Conservation (phyloP, 305 asterid species). For the Stenogyne calaminthoides region DNA sequence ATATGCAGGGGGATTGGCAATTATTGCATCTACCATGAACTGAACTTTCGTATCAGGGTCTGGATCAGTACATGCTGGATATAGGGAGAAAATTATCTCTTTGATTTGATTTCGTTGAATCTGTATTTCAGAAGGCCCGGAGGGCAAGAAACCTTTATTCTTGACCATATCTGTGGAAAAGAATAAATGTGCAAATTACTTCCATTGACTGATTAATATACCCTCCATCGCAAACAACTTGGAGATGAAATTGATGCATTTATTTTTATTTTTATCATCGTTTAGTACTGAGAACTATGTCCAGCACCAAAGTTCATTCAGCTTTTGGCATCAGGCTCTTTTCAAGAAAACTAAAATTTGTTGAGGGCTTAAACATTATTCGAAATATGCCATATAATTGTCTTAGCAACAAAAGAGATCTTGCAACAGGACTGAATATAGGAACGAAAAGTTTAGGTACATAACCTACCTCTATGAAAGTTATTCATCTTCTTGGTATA, state of each 20-base stretch:
- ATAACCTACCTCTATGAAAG: background rate
- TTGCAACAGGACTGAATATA: no score
- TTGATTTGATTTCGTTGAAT: conserved; percentile 79
- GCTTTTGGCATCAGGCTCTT: background rate
- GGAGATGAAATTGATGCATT: background rate
- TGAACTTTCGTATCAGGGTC: conserved; percentile 66
- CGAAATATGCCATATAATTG: background rate
- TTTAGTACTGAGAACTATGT: no score
- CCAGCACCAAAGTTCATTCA: background rate
- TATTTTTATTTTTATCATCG: background rate
- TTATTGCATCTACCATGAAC: conserved; percentile 76
- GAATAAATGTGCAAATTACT: background rate
- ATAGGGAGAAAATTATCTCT: conserved; percentile 76
- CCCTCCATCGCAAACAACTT: background rate
- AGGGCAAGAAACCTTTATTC: conserved; percentile 98
- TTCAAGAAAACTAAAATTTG: background rate
- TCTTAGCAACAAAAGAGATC: no score
- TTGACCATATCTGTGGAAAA: conserved; percentile 84
- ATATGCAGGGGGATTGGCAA: conserved; percentile 95
- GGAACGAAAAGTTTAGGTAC: background rate
- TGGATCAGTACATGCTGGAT: conserved; percentile 66
- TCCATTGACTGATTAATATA: conserved; percentile 1
- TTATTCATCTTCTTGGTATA: background rate
- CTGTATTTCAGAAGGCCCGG: conserved; percentile 85
- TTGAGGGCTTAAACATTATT: background rate